Evolutionary conservation across 2,329 filamentous ascomycete genomes (phyloP).

Genomic region (Hansfordia pulvinata): DNA sequence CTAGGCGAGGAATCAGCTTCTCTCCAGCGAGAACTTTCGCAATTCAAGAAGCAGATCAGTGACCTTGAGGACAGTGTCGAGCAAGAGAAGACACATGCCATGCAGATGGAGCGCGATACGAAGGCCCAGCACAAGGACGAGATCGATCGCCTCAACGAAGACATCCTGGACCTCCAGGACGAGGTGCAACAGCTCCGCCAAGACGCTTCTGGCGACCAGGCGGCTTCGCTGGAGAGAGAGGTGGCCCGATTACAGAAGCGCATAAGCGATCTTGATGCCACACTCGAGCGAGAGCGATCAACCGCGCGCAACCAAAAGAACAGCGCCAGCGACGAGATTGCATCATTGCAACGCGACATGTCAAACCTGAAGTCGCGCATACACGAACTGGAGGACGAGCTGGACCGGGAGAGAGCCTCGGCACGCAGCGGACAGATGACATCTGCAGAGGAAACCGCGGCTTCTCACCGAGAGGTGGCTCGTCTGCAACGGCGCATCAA

Average conservation of each 20-base stretch:
- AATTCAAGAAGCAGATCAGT: conserved; percentile 28
- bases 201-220: conserved; percentile 10
- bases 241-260: conserved; percentile 9
- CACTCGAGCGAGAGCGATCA: conserved; percentile 6
- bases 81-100: conserved; percentile 41
- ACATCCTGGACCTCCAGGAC: conserved; percentile 32
- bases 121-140: conserved; percentile 38
- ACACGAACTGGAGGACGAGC: neutral
- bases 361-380: neutral
- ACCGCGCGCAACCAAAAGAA: neutral
- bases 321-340: neutral
- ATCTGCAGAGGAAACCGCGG: neutral
- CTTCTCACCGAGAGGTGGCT: neutral
- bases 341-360: neutral
- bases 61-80: conserved; percentile 34
- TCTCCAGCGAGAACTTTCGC: conserved; percentile 50
- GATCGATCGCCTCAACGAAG: conserved; percentile 31
- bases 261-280: conserved; percentile 10
- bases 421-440: neutral
- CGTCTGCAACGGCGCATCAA: conserved; percentile 10
- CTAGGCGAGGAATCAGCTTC: conserved; percentile 50
- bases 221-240: conserved; percentile 10
- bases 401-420: neutral
- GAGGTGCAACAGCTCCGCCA: conserved; percentile 20
- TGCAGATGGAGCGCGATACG: conserved; percentile 48